Evolutionary conservation across 768 basidiomycete genomes (phyloP), one percentile per base, ranked within the genome.

Genomic region (Lactarius trivialis): DNA sequence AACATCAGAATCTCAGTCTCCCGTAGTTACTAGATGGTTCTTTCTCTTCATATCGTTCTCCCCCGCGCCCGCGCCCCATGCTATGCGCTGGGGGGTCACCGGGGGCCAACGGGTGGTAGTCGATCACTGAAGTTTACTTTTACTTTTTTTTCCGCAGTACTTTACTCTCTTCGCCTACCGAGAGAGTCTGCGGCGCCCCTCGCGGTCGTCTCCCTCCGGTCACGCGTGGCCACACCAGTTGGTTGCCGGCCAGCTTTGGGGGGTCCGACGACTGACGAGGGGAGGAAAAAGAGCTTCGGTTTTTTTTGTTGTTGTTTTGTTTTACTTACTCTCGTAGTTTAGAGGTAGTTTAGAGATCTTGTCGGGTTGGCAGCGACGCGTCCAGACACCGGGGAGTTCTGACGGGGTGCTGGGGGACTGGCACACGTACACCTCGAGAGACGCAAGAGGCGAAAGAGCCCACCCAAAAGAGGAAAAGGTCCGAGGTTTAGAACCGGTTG

Each of bases 311-410:
- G n/a, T 7, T 17, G 4, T 39, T 19, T 19, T 24, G 45, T 45
- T 9, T 9, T 17, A 45, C 43, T 43, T 41, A 36, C 36, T 36
- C 43, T 45, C 21, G 43, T 45, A 45, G 43, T 45, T 45, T 48
- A 48, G 30, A 3, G 3, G 30, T 30, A 30, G 30, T 6, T 30
- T 3, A 5, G 1, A 39, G 1, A 39, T 43, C 12, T 15, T 43
- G 15, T 53, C n/a, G 33, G 61, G 61, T 9, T 8, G 7, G 51
- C 50, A 32, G 61, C 61, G 61, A 62, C n/a, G 61, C 19, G 41
- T 57, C 41, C 15, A 62, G 61, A 62, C 45, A 17, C 61, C 56
- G 56, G 61, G 61, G 61, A 62, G 56, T 62, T 62, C 56, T 62
- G 61, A 58, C 51, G 61, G 57, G 41, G 52, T 19, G 50, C 56